phyloP scores from a whole-genome alignment of 2,329 filamentous ascomycete genomes.

The Penicillium hordei region DNA sequence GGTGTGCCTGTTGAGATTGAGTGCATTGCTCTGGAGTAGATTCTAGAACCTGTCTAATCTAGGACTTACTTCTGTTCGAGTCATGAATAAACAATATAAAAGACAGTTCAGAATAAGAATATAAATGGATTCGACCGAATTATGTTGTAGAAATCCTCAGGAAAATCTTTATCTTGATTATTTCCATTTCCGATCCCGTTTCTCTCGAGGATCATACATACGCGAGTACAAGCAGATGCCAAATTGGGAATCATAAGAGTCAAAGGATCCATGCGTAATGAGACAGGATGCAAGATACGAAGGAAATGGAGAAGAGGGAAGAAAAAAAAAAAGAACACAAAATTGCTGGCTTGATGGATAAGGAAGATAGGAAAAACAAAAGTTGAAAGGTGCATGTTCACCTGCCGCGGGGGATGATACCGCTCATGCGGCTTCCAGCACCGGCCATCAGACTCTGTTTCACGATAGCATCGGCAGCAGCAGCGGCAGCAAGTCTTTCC shows the following conservation, averaged over 20 bases:
- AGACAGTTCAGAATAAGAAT: neutral
- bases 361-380: neutral
- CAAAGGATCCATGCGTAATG: constrained; percentile 5
- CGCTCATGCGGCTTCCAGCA: constrained; percentile 54
- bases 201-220: neutral
- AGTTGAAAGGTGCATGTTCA: constrained; percentile 15
- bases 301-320: neutral
- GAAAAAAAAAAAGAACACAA: neutral
- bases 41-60: neutral
- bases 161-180: neutral
- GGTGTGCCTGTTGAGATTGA: constrained; percentile 66
- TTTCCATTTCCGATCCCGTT: neutral
- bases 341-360: constrained; percentile 1
- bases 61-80: neutral
- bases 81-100: neutral
- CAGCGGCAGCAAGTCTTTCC: constrained; percentile 84
- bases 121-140: neutral
- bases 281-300: constrained; percentile 4
- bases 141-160: neutral
- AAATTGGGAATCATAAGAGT: constrained; percentile 17
- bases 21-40: constrained; percentile 57
- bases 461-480: constrained; percentile 91
- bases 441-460: constrained; percentile 76
- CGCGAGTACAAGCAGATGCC: constrained; percentile 8
- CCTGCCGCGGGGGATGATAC: constrained; percentile 37